phyloP scores from a whole-genome alignment of 208 protist species.

The Porcisia deanei region DNA sequence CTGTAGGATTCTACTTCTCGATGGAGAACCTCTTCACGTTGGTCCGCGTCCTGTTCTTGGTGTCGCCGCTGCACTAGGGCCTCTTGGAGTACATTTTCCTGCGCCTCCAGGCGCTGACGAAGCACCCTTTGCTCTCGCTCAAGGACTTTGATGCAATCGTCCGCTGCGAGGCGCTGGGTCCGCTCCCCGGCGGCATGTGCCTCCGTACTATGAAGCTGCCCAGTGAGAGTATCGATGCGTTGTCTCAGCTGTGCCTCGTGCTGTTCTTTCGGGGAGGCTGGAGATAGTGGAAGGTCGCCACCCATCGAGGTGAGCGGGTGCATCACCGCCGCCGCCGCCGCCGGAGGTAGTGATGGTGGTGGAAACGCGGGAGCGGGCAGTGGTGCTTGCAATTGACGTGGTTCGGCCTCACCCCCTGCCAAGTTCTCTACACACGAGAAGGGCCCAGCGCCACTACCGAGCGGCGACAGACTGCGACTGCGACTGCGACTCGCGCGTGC shows the following conservation, averaged over 20 bases:
- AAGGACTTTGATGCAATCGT: neutral
- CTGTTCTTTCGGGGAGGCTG: neutral
- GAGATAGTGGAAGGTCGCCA: neutral
- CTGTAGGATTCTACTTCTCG: neutral
- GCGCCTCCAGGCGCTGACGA: conserved; percentile 2
- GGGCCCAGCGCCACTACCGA: neutral
- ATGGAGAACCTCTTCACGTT: conserved; percentile 1
- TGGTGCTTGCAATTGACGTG: neutral
- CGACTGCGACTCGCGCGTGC: conserved; percentile 14
- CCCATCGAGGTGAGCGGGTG: neutral
- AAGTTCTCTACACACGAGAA: no score
- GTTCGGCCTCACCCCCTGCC: neutral
- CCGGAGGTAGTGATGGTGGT: neutral
- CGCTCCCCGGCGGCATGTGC: neutral
- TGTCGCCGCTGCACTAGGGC: neutral
- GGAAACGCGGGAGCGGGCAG: neutral
- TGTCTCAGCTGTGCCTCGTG: neutral
- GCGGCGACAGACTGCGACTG: conserved; percentile 18
- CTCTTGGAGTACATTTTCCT: no score
- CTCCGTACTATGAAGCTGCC: neutral
- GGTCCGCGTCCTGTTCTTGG: neutral
- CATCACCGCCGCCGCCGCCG: neutral
- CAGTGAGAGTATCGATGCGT: conserved; percentile 1
- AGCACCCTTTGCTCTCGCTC: neutral
- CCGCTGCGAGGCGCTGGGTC: neutral